Conservation (phyloP, 306 rosid species). For the Rosa rugosa region DNA sequence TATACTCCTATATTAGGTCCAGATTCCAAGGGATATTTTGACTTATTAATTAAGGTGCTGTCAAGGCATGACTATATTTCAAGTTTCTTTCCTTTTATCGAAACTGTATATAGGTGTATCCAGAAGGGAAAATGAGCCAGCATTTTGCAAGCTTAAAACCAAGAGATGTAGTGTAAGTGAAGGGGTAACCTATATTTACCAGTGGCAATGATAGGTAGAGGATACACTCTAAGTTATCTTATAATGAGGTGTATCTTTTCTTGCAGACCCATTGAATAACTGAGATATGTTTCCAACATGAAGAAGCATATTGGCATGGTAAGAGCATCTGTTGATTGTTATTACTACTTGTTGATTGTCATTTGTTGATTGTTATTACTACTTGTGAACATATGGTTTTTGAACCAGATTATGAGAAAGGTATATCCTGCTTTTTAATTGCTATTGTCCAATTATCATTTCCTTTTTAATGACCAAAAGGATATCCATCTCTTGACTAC, state of each 20-base stretch:
- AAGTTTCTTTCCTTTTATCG: conserved; percentile 10
- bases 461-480: background rate
- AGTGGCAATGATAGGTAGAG: conserved; percentile 14
- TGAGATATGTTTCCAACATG: conserved; percentile 89
- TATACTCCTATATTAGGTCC: conserved; percentile 97
- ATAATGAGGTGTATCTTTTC: conserved; percentile 21
- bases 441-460: background rate
- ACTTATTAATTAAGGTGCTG: conserved; percentile 87
- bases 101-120: conserved; percentile 67
- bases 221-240: conserved; percentile 26
- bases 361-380: background rate
- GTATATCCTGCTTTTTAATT: background rate
- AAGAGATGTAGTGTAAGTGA: conserved; percentile 50
- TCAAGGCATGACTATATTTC: background rate
- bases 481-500: background rate
- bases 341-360: background rate
- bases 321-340: conserved; percentile 19
- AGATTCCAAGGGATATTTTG: conserved; percentile 87
- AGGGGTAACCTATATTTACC: conserved; percentile 62
- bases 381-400: background rate
- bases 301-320: conserved; percentile 98
- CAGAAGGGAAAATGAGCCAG: conserved; percentile 69
- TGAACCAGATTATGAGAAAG: background rate
- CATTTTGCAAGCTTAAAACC: too few species aligned
- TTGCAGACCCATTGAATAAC: conserved; percentile 90